Evolutionary conservation across 2,329 filamentous ascomycete genomes (phyloP), one percentile per base, ranked within the genome.

Genomic region (Colletotrichum trifolii): DNA sequence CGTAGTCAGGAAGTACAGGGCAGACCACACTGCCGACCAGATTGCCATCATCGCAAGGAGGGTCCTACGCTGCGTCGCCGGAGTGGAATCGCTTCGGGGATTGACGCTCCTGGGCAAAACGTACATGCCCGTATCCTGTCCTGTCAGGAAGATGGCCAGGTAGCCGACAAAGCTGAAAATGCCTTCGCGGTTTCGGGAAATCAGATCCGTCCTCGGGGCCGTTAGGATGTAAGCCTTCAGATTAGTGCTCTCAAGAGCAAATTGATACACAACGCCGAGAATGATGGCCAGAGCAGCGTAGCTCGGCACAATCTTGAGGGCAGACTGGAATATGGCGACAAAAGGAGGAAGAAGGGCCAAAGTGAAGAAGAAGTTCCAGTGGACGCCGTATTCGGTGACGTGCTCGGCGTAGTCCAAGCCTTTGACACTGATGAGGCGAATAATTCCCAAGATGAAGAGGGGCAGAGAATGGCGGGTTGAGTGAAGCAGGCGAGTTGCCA

Each of bases 361-460:
- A 0, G 96, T 99, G 79, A 98, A 98, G 84, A 99, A 99, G 78
- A 99, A 99, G 77, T 99, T 99, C 96, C 96, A 99, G 77, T 99
- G 96, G 9, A 99, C 93, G 47, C 96, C 96, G 74, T 99, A 99
- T 75, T 99, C 96, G 12, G 93, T 94, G 64, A 97, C 93, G 80
- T 99, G 96, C 76, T 99, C 96, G 3, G 94, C 94, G 75, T 99
- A 99, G 75, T 98, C 94, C 36, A 97, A 82, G 7, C 93, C 92
- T 79, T 99, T 99, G 74, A 98, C 94, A 71, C 90, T 96, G 69
- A 93, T 88, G 33, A 98, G 84, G 33, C 96, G 89, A 60, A 96
- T 82, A 33, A 96, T 75, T 12, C 96, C 96, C 5, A 99, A 83
- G 2, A 91, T 82, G 17, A 97, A 80, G 6, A 99, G 83, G 1